Evolutionary conservation across 495 filamentous ascomycete species (phyloP).

Genomic region (Podospora pseudopauciseta): DNA sequence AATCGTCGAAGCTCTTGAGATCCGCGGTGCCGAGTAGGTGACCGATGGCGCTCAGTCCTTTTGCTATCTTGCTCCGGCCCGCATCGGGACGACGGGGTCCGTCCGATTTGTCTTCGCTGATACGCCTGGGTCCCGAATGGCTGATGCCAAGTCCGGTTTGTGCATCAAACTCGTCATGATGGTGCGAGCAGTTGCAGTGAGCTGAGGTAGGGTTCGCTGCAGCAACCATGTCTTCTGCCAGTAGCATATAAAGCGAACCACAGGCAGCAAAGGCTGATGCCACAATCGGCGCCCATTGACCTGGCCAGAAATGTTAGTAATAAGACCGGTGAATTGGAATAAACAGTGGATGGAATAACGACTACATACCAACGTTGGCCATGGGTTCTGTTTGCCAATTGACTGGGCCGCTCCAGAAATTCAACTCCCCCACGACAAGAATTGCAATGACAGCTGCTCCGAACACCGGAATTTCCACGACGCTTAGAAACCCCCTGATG

Average conservation of each 20-base stretch:
- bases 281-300: slow-evolving; percentile 56
- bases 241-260: slow-evolving; percentile 52
- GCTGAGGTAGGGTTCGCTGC: slow-evolving; percentile 5
- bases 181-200: slow-evolving; percentile 29
- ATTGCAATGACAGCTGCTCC: slow-evolving; percentile 52
- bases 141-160: not conserved
- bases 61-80: not conserved
- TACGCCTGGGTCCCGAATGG: not conserved
- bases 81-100: not conserved
- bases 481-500: slow-evolving; percentile 44
- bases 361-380: slow-evolving; percentile 47
- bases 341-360: not conserved
- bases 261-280: slow-evolving; percentile 51
- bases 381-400: slow-evolving; percentile 55
- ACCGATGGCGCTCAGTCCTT: not conserved
- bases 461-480: slow-evolving; percentile 53
- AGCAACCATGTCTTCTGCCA: slow-evolving; percentile 34
- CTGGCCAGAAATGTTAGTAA: slow-evolving; percentile 26
- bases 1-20: not conserved
- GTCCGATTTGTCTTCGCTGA: not conserved
- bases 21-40: not conserved
- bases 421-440: slow-evolving; percentile 53
- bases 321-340: not conserved
- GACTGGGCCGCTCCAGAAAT: slow-evolving; percentile 53
- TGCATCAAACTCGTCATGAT: slow-evolving; percentile 15